These are phyloP conservation scores for Pseudoneurospora amorphoporcata DNA, from an alignment of 495 filamentous ascomycete genomes.

Conservation along the genomic window DNA sequence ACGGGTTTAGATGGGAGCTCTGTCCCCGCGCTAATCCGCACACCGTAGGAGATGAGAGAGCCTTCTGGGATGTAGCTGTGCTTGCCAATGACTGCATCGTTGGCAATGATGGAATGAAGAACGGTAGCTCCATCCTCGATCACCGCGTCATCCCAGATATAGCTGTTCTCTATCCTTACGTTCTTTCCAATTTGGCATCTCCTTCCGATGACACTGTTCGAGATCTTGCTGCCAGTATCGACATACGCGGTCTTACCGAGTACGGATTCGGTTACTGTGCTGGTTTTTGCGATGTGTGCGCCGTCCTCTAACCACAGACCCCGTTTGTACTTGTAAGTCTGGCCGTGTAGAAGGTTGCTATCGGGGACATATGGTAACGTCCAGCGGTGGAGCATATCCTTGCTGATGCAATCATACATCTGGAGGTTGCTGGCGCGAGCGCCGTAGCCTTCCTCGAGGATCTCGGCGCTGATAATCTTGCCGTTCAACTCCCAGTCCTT, in stretches of 20 bases:
- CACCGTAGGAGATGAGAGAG: slow-evolving; percentile 69
- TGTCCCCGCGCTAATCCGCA: slow-evolving; percentile 52
- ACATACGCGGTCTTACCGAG: slow-evolving; percentile 69
- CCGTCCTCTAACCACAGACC: slow-evolving; percentile 62
- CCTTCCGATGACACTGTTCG: slow-evolving; percentile 68
- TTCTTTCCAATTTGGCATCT: slow-evolving; percentile 78
- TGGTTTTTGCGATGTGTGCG: slow-evolving; percentile 45
- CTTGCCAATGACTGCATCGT: slow-evolving; percentile 58
- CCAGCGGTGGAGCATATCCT: slow-evolving; percentile 79
- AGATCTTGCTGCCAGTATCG: slow-evolving; percentile 57
- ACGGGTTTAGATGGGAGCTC: slow-evolving; percentile 17
- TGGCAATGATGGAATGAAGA: slow-evolving; percentile 64
- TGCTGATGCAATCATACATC: slow-evolving; percentile 84
- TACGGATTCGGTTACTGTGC: slow-evolving; percentile 46
- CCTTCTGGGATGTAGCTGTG: slow-evolving; percentile 57
- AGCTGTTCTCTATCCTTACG: slow-evolving; percentile 66
- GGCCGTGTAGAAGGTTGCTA: slow-evolving; percentile 67
- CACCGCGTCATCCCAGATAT: slow-evolving; percentile 79
- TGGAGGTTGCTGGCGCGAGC: slow-evolving; percentile 75
- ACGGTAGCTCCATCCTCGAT: slow-evolving; percentile 67
- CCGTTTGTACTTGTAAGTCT: slow-evolving; percentile 64
- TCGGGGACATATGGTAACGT: slow-evolving; percentile 91
- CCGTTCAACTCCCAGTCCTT: slow-evolving; percentile 96
- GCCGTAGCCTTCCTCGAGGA: slow-evolving; percentile 69
- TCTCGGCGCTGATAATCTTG: slow-evolving; percentile 88